A percentile compares a stretch with the other conserved stretches of the same genome.
Evolutionary conservation across 441 rosid genomes (phyloP).

Genomic region (Euphorbia schlechtendalii): DNA sequence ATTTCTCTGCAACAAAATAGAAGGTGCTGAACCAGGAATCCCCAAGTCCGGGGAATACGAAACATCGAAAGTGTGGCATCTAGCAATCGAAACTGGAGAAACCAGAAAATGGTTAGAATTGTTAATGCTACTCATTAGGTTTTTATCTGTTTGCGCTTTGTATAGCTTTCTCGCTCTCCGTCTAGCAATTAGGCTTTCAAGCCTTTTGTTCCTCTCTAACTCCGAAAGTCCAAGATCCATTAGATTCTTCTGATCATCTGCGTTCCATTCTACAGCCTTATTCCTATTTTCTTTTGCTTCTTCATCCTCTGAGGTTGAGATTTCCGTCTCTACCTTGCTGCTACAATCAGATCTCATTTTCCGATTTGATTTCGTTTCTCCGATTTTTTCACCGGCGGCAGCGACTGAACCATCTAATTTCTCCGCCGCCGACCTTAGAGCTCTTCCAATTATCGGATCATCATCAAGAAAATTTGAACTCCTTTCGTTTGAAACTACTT

Average conservation of each 20-base stretch:
- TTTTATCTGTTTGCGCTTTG: slow-evolving; percentile 40
- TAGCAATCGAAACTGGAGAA: slow-evolving; percentile 38
- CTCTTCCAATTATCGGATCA: slow-evolving; percentile 26
- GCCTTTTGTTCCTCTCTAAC: slow-evolving; percentile 68
- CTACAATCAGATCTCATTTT: slow-evolving; percentile 18
- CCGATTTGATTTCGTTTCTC: not conserved
- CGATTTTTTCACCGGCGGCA: not conserved
- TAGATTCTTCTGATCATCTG: slow-evolving; percentile 75
- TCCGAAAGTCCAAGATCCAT: slow-evolving; percentile 84
- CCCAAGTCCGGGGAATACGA: slow-evolving; percentile 18
- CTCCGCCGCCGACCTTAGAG: slow-evolving; percentile 9
- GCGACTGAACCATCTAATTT: not conserved
- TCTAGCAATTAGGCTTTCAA: slow-evolving; percentile 66
- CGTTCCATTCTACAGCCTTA: slow-evolving; percentile 62
- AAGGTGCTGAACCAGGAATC: slow-evolving; percentile 86
- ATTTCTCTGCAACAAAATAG: slow-evolving; percentile 55
- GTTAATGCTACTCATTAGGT: slow-evolving; percentile 28
- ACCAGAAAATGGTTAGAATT: slow-evolving; percentile 24
- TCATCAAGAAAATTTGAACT: slow-evolving; percentile 21
- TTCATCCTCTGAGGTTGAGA: slow-evolving; percentile 39
- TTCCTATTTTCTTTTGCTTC: slow-evolving; percentile 24
- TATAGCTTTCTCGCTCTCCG: slow-evolving; percentile 56
- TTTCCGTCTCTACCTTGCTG: slow-evolving; percentile 36
- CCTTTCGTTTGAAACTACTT: slow-evolving; percentile 28
- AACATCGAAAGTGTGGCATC: slow-evolving; percentile 31